These are phyloP conservation scores for Clavariopsis aquatica DNA, from an alignment of 495 filamentous ascomycete species.

Conservation along the genomic window DNA sequence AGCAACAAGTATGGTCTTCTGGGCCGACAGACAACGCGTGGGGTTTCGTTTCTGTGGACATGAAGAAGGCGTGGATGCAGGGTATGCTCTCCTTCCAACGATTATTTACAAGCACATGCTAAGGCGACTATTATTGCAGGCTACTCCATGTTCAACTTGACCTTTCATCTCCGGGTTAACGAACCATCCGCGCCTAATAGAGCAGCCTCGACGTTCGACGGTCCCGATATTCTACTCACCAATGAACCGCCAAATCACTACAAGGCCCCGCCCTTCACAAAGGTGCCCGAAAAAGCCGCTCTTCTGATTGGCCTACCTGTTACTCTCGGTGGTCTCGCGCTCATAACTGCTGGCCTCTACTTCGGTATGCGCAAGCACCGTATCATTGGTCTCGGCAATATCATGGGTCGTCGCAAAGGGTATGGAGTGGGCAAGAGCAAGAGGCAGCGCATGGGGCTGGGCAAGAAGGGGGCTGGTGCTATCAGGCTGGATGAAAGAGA, in stretches of 20 bases:
- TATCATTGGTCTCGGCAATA: slow-evolving; percentile 38
- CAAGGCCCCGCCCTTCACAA: slow-evolving; percentile 18
- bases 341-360: slow-evolving; percentile 37
- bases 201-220: slow-evolving; percentile 21
- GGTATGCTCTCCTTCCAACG: no score
- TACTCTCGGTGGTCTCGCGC: slow-evolving; percentile 28
- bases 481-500: slow-evolving; percentile 35
- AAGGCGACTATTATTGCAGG: neutral
- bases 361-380: slow-evolving; percentile 40
- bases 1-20: slow-evolving; percentile 46
- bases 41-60: slow-evolving; percentile 46
- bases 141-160: slow-evolving; percentile 35
- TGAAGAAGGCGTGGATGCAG: slow-evolving; percentile 47
- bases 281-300: slow-evolving; percentile 31
- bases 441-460: slow-evolving; percentile 37
- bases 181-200: slow-evolving; percentile 7
- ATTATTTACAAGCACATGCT: neutral
- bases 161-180: slow-evolving; percentile 30
- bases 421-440: slow-evolving; percentile 36
- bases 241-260: slow-evolving; percentile 35
- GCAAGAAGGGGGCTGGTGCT: slow-evolving; percentile 36
- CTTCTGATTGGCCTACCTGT: slow-evolving; percentile 39
- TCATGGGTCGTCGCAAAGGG: slow-evolving; percentile 36
- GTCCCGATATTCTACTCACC: slow-evolving; percentile 30
- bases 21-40: slow-evolving; percentile 46